Evolutionary conservation across 257 asterid genomes (phyloP), one percentile per base, ranked within the genome.

Genomic region (Nicotiana noctiflora): DNA sequence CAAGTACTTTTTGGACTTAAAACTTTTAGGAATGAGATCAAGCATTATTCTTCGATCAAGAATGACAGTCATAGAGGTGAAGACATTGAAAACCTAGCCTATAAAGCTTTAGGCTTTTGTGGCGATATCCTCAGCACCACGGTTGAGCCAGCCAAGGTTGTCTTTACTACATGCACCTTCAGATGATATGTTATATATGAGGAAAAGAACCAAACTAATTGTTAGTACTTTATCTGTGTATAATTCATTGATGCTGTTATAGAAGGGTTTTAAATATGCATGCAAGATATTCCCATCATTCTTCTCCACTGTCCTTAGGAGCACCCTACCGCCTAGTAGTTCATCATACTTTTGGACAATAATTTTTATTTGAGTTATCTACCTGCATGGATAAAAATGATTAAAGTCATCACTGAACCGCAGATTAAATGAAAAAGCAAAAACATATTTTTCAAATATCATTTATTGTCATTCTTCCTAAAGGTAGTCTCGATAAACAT

Each of bases 61-160:
- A 86, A 93, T 82, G 7, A 98, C 97, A 10, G 91, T 86, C 97
- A 92, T 93, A 89, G 89, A 95, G n/a, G 91, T 87, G 86, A 91
- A 93, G 23, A 88, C 87, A 68, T 92, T 90, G 89, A 93, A 91
- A 67, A 91, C 93, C 77, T 93, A 96, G 14, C 83, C 94, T 18
- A 84, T 87, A 88, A 89, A 93, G 79, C 78, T 87, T 75, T 79
- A 97, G 17, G 92, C 90, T 81, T 92, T 91, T 56, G 81, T 70
- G 32, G 88, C 87, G 97, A 93, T 95, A 49, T 90, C 93, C 81
- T 90, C 94, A 44, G 94, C 96, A 40, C 95, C 93, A 81, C 67
- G 86, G 88, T 89, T 92, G 65, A 95, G 98, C 97, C 97, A 95
- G 15, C 92, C 99, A 1, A 97, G 97, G 84, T 72, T 93, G 86